These are phyloP conservation scores for Obelidium mucronatum DNA, from an alignment of 192 early-diverging fungal species.

Conservation along the genomic window DNA sequence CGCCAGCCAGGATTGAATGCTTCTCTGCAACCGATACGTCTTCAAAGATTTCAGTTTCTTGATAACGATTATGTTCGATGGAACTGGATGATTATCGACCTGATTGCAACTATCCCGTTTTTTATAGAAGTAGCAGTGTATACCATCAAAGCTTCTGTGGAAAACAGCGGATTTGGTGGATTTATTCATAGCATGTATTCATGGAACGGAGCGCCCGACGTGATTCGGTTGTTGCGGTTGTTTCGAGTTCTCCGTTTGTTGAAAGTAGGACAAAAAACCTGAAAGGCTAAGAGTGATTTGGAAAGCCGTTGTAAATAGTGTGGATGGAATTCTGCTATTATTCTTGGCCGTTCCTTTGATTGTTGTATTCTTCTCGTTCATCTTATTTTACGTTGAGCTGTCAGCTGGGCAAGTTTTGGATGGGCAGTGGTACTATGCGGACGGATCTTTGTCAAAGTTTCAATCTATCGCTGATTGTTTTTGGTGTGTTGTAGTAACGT, in stretches of 20 bases:
- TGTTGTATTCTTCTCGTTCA: constrained; percentile 22
- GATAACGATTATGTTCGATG: background rate
- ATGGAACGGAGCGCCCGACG: background rate
- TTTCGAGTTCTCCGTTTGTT: constrained; percentile 27
- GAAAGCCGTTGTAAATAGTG: constrained; percentile 20
- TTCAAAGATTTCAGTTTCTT: background rate
- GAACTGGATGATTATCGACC: constrained; percentile 23
- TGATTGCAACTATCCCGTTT: constrained; percentile 32
- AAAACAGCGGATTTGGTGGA: background rate
- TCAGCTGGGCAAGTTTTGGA: background rate
- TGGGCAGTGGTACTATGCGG: constrained; percentile 34
- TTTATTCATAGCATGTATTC: background rate
- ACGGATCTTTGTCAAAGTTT: constrained; percentile 7
- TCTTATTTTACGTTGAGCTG: constrained; percentile 30
- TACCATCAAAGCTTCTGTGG: background rate
- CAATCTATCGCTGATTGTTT: constrained; percentile 29
- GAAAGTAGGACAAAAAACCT: constrained; percentile 36
- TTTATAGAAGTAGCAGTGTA: constrained; percentile 8
- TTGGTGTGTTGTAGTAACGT: constrained; percentile 32
- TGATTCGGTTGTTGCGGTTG: constrained; percentile 14
- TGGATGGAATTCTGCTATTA: constrained; percentile 28
- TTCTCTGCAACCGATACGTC: background rate
- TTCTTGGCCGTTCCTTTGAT: constrained; percentile 6
- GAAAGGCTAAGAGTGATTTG: constrained; percentile 17
- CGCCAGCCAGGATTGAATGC: background rate